Base-by-base conservation (phyloP, 805 yeast species). In the Ogataea zsoltii region DNA sequence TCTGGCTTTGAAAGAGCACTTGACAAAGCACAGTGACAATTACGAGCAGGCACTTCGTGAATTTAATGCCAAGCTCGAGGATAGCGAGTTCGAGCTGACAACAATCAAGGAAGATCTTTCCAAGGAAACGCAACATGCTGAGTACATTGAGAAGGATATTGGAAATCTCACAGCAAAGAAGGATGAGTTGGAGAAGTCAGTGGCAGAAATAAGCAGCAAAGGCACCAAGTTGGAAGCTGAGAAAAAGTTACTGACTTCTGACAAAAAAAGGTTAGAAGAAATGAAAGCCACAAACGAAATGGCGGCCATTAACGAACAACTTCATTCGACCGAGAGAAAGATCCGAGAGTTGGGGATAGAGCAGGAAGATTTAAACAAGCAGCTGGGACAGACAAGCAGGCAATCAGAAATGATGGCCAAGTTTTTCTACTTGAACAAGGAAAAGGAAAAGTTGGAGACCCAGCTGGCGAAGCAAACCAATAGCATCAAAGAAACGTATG, bases 371-470 rank as follows among this genome's bases (percentile, higher is more conserved):
- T 55, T 82, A 13, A 75, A 76, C 45, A 71, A 71, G 14, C 74
- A 78, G 16, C 68, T 87, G 12, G 58, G 77, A 4, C 64, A 68
- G 13, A 72, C 77, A 3, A 83, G 78, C 53, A 74, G 75, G 54
- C 84, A 79, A 56, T 70, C 85, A 0, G 90, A 82, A 39, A 55
- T 73, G 2, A 69, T 77, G 49, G 84, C 88, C 0, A 80, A 77
- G 50, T 56, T 80, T 3, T 68, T 74, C 0, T 56, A 55, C 34
- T 33, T 61, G 21, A 45, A 46, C n/a, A 36, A 44, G 17, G 49
- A 2, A 41, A 48, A 26, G 46, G 51, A 21, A 30, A 44, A 11
- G 36, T 19, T 45, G 16, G 15, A 36, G 17, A 23, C 15, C 2
- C 31, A 38, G 2, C 28, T 50, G 38, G 35, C 38, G 3, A 14